Conservation (phyloP, 1,284 basidiomycete species). For the Mycena sp. region DNA sequence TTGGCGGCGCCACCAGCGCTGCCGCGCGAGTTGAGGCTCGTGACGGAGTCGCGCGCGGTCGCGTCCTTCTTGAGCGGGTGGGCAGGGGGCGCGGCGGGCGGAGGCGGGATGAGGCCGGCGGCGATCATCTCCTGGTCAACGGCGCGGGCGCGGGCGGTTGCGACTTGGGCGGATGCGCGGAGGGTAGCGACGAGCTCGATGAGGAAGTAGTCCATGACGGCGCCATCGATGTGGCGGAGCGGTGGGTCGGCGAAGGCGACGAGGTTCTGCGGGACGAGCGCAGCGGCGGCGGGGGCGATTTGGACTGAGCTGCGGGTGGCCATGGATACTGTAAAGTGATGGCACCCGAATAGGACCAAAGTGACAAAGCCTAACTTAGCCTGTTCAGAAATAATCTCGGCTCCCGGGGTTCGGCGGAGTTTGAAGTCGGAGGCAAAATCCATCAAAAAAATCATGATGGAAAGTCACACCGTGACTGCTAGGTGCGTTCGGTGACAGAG, state of each 20-base stretch:
- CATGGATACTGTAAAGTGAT: conserved; percentile 17
- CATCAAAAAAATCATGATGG: no score
- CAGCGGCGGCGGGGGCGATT: conserved; percentile 42
- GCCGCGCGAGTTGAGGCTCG: conserved; percentile 53
- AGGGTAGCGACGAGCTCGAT: conserved; percentile 83
- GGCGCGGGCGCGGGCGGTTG: conserved; percentile 68
- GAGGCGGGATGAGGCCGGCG: conserved; percentile 65
- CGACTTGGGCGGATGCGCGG: conserved; percentile 74
- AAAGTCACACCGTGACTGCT: no score
- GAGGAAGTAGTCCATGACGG: conserved; percentile 86
- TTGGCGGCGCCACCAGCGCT: conserved; percentile 41
- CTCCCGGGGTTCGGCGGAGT: no score
- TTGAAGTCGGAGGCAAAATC: no score
- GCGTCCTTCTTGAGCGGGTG: conserved; percentile 50
- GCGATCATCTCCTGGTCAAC: conserved; percentile 80
- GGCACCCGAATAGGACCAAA: no score
- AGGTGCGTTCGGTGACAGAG: no score
- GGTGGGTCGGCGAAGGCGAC: conserved; percentile 69
- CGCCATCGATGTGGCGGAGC: conserved; percentile 70
- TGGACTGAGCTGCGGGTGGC: conserved; percentile 31
- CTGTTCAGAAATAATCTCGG: no score
- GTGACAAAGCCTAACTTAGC: no score
- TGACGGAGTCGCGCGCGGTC: conserved; percentile 60
- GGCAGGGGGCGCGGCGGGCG: conserved; percentile 50
- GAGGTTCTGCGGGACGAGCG: conserved; percentile 49